A percentile compares a stretch with the other conserved stretches of the same genome.
These are phyloP conservation scores for Spergularia azorica DNA, from an alignment of 179 eudicot genomes.

Conservation along the genomic window DNA sequence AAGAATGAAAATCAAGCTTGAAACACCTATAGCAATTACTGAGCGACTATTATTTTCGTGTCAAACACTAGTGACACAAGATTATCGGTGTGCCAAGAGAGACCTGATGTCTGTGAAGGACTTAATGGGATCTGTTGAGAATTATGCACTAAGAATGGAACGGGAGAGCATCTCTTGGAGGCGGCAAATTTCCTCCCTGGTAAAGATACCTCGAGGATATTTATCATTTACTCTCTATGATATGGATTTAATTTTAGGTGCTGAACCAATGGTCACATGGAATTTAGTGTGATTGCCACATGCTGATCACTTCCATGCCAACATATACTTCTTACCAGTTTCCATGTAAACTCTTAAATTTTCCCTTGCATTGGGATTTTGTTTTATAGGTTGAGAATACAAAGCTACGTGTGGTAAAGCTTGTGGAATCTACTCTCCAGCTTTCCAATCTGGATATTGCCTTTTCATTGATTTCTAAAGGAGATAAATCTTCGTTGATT, in stretches of 20 bases:
- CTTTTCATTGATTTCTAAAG: slow-evolving; percentile 59
- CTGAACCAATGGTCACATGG: not conserved
- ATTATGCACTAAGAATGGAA: slow-evolving; percentile 61
- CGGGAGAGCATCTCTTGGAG: slow-evolving; percentile 70
- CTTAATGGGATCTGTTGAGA: slow-evolving; percentile 56
- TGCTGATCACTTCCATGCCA: slow-evolving; percentile 2
- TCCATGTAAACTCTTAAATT: not conserved
- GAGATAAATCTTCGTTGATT: slow-evolving; percentile 60
- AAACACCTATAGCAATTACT: slow-evolving; percentile 83
- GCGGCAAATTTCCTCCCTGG: slow-evolving; percentile 74
- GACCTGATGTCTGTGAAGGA: slow-evolving; percentile 65
- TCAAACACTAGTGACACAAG: slow-evolving; percentile 69
- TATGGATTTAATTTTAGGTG: not conserved
- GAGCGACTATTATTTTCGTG: slow-evolving; percentile 83
- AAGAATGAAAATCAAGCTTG: slow-evolving; percentile 88
- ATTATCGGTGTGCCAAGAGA: slow-evolving; percentile 65
- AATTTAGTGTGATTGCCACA: not conserved
- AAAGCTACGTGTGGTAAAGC: slow-evolving; percentile 62
- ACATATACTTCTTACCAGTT: not conserved
- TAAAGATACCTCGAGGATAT: slow-evolving; percentile 28
- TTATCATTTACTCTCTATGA: not conserved
- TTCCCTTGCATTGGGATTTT: slow-evolving; percentile 3
- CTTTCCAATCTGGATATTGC: slow-evolving; percentile 89
- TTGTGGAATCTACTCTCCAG: slow-evolving; percentile 75
- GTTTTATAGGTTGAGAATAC: slow-evolving; percentile 62